Evolutionary conservation across 2,329 filamentous ascomycete species (phyloP), one percentile per base, ranked within the genome.

Genomic region (Aciculosporium take): DNA sequence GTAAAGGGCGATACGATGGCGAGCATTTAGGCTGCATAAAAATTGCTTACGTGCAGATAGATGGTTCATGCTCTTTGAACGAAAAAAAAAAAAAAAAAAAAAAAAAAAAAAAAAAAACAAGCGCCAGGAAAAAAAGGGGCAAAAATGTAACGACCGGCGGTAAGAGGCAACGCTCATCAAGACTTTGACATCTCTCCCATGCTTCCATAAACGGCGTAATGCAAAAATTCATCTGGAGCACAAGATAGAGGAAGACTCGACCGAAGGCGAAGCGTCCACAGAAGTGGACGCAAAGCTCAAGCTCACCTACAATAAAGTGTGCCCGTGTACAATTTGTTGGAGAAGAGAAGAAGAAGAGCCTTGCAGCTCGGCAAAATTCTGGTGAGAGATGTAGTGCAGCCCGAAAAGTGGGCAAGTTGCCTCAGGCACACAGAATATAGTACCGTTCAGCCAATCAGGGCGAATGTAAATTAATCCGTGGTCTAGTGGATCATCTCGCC

Each of bases 241-340:
- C 73, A 78, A 74, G 75, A 81, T 81, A 81, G 77, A 80, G 76
- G 74, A 73, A 67, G 67, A 75, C 74, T 76, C 69, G 72, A 79
- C 60, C 61, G 65, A 65, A 36, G 63, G 61, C 65, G 60, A 54
- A 58, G 49, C 52, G 43, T 45, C 53, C 46, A 31, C 55, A 54
- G 54, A 56, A 56, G 61, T 55, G 60, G 52, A 52, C 37, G 31
- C 53, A 58, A 58, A 47, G 65, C 65, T 58, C 73, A 72, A 78
- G 74, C 67, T 71, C 68, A 73, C 76, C 76, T 74, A 81, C 76
- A 79, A 81, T 80, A 81, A 76, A 75, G 55, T 72, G 71, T 76
- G 74, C 70, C 60, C 74, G 65, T 68, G 71, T 78, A 79, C 76
- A 79, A 77, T 76, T 48, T 54, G 64, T 61, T 60, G 54, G 55